phyloP scores from a whole-genome alignment of 2,329 filamentous ascomycete species.

The Colletotrichum chrysophilum region DNA sequence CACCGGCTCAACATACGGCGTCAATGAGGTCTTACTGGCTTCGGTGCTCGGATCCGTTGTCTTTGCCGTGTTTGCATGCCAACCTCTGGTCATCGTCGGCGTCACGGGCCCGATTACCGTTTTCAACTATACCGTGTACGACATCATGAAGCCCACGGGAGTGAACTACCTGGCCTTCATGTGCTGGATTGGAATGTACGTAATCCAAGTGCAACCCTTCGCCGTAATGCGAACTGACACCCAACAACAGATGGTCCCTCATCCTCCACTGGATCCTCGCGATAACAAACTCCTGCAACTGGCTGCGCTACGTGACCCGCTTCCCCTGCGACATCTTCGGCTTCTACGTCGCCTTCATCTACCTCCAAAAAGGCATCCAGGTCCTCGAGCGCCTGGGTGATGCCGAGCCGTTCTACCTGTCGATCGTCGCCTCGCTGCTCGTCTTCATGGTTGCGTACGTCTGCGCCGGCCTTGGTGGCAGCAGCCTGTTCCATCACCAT shows the following conservation, averaged over 20 bases:
- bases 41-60: constrained; percentile 84
- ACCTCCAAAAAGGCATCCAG: constrained; percentile 89
- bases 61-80: constrained; percentile 79
- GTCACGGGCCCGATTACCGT: constrained; percentile 93
- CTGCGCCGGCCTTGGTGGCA: constrained; percentile 73
- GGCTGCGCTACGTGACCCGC: constrained; percentile 84
- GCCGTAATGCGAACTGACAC: background rate
- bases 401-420: constrained; percentile 75
- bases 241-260: constrained; percentile 70
- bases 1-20: constrained; percentile 82
- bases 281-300: constrained; percentile 86
- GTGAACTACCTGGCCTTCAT: constrained; percentile 89
- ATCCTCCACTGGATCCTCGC: constrained; percentile 86
- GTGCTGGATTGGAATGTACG: constrained; percentile 85
- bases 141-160: constrained; percentile 79
- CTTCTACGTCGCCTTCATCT: constrained; percentile 92
- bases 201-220: background rate
- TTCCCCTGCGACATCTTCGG: constrained; percentile 95
- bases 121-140: constrained; percentile 93
- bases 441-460: constrained; percentile 80
- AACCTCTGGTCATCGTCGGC: constrained; percentile 89
- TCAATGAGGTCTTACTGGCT: constrained; percentile 88
- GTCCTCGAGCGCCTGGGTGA: constrained; percentile 78
- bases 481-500: constrained; percentile 75
- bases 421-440: constrained; percentile 76